A percentile compares a stretch with the other conserved stretches of the same genome.
phyloP scores from a whole-genome alignment of 257 asterid genomes.

The Solanum chiquidenum region DNA sequence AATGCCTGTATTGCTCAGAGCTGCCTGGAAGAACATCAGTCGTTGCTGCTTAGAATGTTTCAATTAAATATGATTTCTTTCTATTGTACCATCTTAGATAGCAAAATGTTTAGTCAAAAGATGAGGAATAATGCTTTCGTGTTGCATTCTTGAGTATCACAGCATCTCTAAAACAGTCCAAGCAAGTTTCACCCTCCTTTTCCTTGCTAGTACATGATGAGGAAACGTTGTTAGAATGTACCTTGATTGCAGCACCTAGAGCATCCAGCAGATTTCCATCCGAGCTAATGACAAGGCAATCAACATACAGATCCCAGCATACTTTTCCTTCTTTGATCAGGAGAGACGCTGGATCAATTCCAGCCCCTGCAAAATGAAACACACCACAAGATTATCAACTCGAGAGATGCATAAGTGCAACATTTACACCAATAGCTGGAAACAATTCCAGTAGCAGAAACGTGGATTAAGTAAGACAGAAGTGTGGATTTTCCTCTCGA shows the following conservation, averaged over 20 bases:
- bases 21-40: conserved; percentile 41
- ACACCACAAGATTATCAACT: neutral
- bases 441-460: neutral
- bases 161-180: neutral
- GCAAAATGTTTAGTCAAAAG: neutral
- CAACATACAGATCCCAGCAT: conserved; percentile 94
- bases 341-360: conserved; percentile 71
- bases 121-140: neutral
- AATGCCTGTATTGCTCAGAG: conserved; percentile 72
- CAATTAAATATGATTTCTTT: neutral
- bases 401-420: neutral
- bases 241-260: conserved; percentile 88
- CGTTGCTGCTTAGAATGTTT: neutral
- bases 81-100: neutral
- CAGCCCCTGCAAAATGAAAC: conserved; percentile 53
- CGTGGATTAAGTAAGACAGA: neutral
- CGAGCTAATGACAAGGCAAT: conserved; percentile 81
- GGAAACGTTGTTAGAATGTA: neutral
- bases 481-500: neutral
- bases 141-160: neutral
- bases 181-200: neutral
- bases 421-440: neutral
- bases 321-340: conserved; percentile 72
- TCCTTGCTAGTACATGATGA: neutral
- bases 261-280: conserved; percentile 89